Evolutionary conservation across 192 early-diverging fungal species (phyloP), one percentile per base, ranked within the genome.

Genomic region (Entomortierella chlamydospora): DNA sequence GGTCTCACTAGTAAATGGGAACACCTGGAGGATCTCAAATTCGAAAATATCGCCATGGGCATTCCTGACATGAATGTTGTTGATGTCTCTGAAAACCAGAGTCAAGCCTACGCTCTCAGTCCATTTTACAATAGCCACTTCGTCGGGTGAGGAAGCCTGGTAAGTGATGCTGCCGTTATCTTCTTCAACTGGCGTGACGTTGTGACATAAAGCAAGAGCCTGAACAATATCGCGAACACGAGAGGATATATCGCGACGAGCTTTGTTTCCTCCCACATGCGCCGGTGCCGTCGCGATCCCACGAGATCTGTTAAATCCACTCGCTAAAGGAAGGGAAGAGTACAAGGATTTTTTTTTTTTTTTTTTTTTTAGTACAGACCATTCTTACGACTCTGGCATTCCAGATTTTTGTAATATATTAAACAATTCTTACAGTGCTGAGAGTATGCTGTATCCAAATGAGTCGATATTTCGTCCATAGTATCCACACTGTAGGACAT

Each of bases 1-100:
- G 12, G 92, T 92, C 81, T 99, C 96, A 83, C 93, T 94, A n/a
- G 96, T 99, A 76, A 99, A 99, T n/a, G 97, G 97, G 64, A 99
- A 99, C 11, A 95, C 87, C n/a, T 97, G 91, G 15, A 99, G 83
- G 2, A 99, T 90, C 28, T 91, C 86, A 81, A 89, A 98, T 26
- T 90, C 85, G 41, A 93, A 73, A 34, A 72, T 59, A 6, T 87
- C 82, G 4, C 84, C 90, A 20, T 85, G 65, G 0, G 85, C 81
- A 28, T 91, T 85, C 31, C 88, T 86, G 42, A 94, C 62, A 22
- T 87, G 88, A 41, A 97, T 93, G 13, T 87, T 84, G 28, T 86
- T 80, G 39, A 92, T 82, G 57, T 95, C 92, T 42, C 97, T 89
- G 45, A 89, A 90, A 23, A 95, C 90, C 37, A 99, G 83, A 4